Conservation (phyloP, 768 basidiomycete species). For the Boletus rubroflammeus region DNA sequence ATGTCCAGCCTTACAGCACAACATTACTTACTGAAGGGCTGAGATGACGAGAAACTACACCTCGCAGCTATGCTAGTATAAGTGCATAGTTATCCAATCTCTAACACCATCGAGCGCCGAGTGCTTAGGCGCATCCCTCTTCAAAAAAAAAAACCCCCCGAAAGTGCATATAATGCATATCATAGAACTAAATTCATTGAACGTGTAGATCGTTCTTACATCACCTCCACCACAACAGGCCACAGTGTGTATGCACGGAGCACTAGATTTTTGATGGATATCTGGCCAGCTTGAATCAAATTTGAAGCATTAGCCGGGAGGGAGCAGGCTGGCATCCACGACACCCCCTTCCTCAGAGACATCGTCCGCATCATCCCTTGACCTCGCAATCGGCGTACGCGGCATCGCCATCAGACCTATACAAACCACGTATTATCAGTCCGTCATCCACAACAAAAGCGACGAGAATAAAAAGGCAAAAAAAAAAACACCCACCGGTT, state of each 20-base stretch:
- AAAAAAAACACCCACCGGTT: constrained; percentile 62
- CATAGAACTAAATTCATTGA: not conserved
- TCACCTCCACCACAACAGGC: not conserved
- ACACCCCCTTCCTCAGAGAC: constrained; percentile 46
- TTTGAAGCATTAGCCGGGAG: constrained; percentile 67
- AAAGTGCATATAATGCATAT: not conserved
- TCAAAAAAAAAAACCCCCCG: not conserved
- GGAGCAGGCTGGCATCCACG: constrained; percentile 90
- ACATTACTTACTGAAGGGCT: no score
- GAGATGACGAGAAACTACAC: not conserved
- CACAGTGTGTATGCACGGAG: not conserved
- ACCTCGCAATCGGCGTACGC: constrained; percentile 77
- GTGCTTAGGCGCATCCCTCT: no score
- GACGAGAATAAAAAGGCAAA: not conserved
- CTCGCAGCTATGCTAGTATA: no score
- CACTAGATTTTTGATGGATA: not conserved
- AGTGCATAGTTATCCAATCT: no score
- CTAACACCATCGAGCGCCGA: no score
- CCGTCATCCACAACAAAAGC: not conserved
- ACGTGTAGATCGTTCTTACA: not conserved
- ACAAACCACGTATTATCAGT: not conserved
- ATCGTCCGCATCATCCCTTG: constrained; percentile 56
- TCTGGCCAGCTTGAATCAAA: no score
- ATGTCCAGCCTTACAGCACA: no score
- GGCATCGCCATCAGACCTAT: constrained; percentile 98